A percentile compares a stretch with the other conserved stretches of the same genome.
phyloP scores from a whole-genome alignment of 306 rosid species.

The Lathyrus oleraceus region DNA sequence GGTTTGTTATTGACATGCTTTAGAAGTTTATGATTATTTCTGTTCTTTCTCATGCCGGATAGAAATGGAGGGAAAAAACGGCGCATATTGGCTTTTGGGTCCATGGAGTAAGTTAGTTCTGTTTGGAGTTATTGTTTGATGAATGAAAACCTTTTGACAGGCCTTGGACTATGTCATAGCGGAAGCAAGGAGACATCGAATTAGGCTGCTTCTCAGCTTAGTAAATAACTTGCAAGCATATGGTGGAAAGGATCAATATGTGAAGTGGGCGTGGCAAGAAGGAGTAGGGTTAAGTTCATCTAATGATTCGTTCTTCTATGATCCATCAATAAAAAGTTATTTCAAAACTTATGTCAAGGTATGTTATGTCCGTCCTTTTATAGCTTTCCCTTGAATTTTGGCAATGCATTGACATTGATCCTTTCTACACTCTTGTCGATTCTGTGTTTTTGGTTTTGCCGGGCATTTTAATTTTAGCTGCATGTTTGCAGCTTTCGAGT shows the following conservation, averaged over 20 bases:
- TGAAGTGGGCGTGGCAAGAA: slow-evolving; percentile 98
- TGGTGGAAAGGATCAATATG: slow-evolving; percentile 98
- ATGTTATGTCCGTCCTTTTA: neutral
- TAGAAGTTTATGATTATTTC: neutral
- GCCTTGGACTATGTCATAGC: slow-evolving; percentile 91
- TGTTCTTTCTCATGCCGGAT: slow-evolving; percentile 18
- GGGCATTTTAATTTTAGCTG: slow-evolving; percentile 9
- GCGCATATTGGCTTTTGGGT: slow-evolving; percentile 13
- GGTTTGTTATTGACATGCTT: neutral
- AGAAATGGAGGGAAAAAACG: slow-evolving; percentile 9
- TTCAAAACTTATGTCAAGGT: slow-evolving; percentile 87
- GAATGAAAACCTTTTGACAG: slow-evolving; percentile 52
- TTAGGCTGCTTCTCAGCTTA: slow-evolving; percentile 84
- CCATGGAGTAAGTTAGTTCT: slow-evolving; percentile 12
- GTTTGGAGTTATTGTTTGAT: slow-evolving; percentile 17
- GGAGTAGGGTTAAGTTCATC: slow-evolving; percentile 90
- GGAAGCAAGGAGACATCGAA: slow-evolving; percentile 76
- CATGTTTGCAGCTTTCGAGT: slow-evolving; percentile 10
- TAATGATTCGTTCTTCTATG: slow-evolving; percentile 95
- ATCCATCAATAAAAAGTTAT: slow-evolving; percentile 83
- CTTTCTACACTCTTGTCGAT: neutral
- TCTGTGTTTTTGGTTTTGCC: slow-evolving; percentile 14
- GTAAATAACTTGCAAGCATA: slow-evolving; percentile 93
- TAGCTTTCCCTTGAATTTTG: neutral
- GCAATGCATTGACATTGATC: neutral